Conservation (phyloP, 2,329 filamentous ascomycete genomes). For the Diplocarpon mali region DNA sequence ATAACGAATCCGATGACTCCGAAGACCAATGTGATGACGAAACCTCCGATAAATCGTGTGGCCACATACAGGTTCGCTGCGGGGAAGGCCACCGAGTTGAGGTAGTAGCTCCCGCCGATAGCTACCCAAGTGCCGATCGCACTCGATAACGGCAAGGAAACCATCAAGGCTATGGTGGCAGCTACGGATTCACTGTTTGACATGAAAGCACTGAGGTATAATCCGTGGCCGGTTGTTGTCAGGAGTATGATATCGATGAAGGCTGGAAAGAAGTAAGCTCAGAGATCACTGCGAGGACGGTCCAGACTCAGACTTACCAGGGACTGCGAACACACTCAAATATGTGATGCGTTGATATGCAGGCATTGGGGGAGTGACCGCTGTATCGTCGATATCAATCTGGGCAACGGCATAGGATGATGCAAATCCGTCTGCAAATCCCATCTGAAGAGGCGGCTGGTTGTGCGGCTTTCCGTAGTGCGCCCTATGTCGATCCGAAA, state of each 20-base stretch:
- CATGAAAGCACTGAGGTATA: conserved; percentile 4
- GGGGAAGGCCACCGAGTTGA: conserved; percentile 2
- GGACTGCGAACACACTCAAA: conserved; percentile 4
- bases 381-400: conserved; percentile 4
- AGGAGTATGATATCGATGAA: conserved; percentile 3
- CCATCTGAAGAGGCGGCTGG: conserved; percentile 4
- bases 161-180: conserved; percentile 3
- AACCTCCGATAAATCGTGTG: not conserved
- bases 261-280: not conserved
- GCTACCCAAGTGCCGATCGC: conserved; percentile 3
- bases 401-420: conserved; percentile 3
- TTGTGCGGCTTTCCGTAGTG: conserved; percentile 3
- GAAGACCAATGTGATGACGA: not conserved
- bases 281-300: not conserved
- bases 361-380: not conserved
- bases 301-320: not conserved
- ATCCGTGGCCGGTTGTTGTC: conserved; percentile 2
- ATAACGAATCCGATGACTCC: not conserved
- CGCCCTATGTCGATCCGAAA: conserved; percentile 3
- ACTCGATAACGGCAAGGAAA: not conserved
- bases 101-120: conserved; percentile 4
- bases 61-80: conserved; percentile 3
- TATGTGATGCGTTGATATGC: conserved; percentile 2
- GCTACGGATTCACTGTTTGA: not conserved
- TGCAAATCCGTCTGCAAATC: not conserved